Evolutionary conservation across 2,329 filamentous ascomycete genomes (phyloP), one percentile per base, ranked within the genome.

Genomic region (Ilyonectria sp.): DNA sequence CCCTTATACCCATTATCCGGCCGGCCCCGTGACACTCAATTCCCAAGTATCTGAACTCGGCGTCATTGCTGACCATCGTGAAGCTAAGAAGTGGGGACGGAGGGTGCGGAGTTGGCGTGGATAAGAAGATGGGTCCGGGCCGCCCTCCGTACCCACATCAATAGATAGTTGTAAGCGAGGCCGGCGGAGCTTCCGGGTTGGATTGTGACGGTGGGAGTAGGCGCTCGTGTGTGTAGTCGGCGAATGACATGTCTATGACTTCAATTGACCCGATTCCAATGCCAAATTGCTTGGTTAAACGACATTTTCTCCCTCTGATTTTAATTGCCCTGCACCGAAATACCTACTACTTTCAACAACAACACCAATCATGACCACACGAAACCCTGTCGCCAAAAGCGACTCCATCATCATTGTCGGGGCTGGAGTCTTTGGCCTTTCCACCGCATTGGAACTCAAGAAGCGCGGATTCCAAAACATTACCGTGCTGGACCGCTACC

Each of bases 351-450:
- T 43, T 33, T 5, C 21, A 44, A 17, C 13, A 44, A 17, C 13
- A 49, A 49, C 13, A n/a, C 35, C 56, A 15, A 62, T 21, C 19
- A 75, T 75, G 73, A 72, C 71, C 0, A 57, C 71, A 2, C 46
- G 70, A 52, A 61, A 63, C 4, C 69, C 71, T 10, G 52, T 70
- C n/a, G 60, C 69, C 17, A 75, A 78, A 21, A 60, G 67, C 4
- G 73, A 76, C 21, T 50, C 74, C 23, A 77, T 82, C 60, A 56
- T 81, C 60, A 79, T 83, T 46, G 73, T 86, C 11, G 85, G 86
- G 13, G 85, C 80, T 15, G 86, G 86, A 31, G 83, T 83, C 21
- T 88, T 86, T 73, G 86, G 85, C 13, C 80, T 87, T 2, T 85
- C 86, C 2, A 86, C 83, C 0, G 85, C 85, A 17, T 78, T 84